A percentile compares a stretch with the other conserved stretches of the same genome.
phyloP scores from a whole-genome alignment of 208 protist genomes.

The Trypanosoma lewisi region DNA sequence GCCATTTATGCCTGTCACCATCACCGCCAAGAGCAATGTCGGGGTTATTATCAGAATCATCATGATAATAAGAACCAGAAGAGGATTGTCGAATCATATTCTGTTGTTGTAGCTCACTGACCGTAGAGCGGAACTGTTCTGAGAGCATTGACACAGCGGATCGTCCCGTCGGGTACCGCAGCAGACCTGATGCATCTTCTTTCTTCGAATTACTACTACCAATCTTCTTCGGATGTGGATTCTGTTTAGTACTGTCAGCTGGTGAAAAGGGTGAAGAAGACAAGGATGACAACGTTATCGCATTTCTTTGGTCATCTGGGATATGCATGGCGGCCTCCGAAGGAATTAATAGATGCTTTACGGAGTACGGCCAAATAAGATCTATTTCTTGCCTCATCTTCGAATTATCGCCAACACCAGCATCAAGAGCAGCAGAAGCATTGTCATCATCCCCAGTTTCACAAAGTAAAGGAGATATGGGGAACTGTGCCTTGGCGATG shows the following conservation, averaged over 20 bases:
- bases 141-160: slow-evolving; percentile 38
- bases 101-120: not conserved
- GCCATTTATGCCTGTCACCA: slow-evolving; percentile 2
- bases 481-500: slow-evolving; percentile 64
- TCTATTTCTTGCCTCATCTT: not conserved
- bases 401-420: not conserved
- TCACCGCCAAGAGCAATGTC: not conserved
- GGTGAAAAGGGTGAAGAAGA: not conserved
- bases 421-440: not conserved
- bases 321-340: not conserved
- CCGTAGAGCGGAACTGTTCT: slow-evolving; percentile 10
- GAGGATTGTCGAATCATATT: no score
- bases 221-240: slow-evolving; percentile 1
- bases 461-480: slow-evolving; percentile 17
- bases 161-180: slow-evolving; percentile 46
- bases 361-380: slow-evolving; percentile 21
- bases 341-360: slow-evolving; percentile 24
- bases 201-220: slow-evolving; percentile 5
- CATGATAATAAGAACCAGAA: not conserved
- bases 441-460: not conserved
- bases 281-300: not conserved
- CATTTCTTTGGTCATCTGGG: not conserved
- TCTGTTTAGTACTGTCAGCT: not conserved
- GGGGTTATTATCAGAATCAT: not conserved
- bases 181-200: slow-evolving; percentile 17